Percentiles rank a stretch among this genome's conserved stretches.
phyloP scores from a whole-genome alignment of 1,139 yeast genomes.

The Wickerhamomyces sp. region DNA sequence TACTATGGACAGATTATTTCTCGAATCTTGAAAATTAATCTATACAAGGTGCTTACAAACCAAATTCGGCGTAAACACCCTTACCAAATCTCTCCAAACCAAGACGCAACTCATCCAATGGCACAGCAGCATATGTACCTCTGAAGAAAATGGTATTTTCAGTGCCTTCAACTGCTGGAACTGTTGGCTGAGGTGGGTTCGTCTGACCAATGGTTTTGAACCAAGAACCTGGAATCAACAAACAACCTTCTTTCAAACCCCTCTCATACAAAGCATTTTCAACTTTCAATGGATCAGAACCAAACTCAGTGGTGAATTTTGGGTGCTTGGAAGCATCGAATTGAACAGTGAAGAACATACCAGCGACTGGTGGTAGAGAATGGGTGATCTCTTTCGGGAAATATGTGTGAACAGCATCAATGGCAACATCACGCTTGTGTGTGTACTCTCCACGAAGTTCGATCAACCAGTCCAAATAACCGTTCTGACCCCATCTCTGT shows the following conservation, averaged over 20 bases:
- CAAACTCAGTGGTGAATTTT: slow-evolving; percentile 47
- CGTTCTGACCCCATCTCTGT: slow-evolving; percentile 67
- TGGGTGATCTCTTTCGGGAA: slow-evolving; percentile 55
- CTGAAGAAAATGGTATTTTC: slow-evolving; percentile 63
- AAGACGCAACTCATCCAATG: slow-evolving; percentile 44
- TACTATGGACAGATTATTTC: too few relatives aligned
- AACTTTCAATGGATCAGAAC: slow-evolving; percentile 50
- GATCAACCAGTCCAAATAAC: slow-evolving; percentile 81
- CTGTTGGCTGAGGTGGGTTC: slow-evolving; percentile 39
- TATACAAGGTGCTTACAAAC: too few relatives aligned
- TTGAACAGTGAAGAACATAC: slow-evolving; percentile 84
- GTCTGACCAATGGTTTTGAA: slow-evolving; percentile 45
- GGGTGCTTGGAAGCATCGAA: slow-evolving; percentile 81
- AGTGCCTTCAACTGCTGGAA: slow-evolving; percentile 29
- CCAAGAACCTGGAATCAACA: slow-evolving; percentile 91
- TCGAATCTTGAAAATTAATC: too few relatives aligned
- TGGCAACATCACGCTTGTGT: slow-evolving; percentile 67
- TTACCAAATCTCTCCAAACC: slow-evolving; percentile 56
- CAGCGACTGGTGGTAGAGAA: slow-evolving; percentile 77
- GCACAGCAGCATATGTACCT: slow-evolving; percentile 80
- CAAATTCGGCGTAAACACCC: slow-evolving; percentile 42
- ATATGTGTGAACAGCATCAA: slow-evolving; percentile 56
- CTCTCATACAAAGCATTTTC: slow-evolving; percentile 63
- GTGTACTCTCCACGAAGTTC: slow-evolving; percentile 77
- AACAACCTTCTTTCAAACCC: slow-evolving; percentile 59